Conservation (phyloP, 805 yeast genomes). For the Cyberlindnera veronae region DNA sequence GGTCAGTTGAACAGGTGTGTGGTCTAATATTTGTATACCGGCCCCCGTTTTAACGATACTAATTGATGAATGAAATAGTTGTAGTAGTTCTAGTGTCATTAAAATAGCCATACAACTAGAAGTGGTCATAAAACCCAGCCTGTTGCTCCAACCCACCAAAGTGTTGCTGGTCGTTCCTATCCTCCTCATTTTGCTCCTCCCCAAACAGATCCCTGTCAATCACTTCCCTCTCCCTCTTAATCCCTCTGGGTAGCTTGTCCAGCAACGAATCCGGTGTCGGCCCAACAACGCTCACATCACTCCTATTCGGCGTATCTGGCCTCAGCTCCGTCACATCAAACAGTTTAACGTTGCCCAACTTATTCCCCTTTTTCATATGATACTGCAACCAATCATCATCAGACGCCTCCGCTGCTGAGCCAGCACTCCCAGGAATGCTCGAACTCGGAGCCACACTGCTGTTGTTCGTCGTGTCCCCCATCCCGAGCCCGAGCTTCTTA, state of each 20-base stretch:
- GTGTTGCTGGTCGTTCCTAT: not conserved
- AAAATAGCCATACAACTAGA: no score
- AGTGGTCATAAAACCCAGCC: no score
- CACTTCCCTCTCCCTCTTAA: constrained; percentile 1
- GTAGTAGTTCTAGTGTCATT: no score
- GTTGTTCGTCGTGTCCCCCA: constrained; percentile 4
- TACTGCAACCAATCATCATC: constrained; percentile 37
- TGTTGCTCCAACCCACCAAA: no score
- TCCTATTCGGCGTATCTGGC: constrained; percentile 7
- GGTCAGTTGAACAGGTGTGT: no score
- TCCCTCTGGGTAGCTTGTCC: constrained; percentile 17
- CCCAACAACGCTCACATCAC: constrained; percentile 19
- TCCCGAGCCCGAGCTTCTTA: not conserved
- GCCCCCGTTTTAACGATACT: no score
- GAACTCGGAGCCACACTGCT: not conserved
- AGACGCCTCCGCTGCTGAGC: constrained; percentile 5
- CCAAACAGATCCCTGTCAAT: constrained; percentile 1
- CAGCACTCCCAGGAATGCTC: not conserved
- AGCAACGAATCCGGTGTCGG: constrained; percentile 16
- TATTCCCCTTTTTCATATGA: constrained; percentile 29
- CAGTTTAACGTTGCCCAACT: constrained; percentile 17
- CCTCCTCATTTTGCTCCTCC: not conserved
- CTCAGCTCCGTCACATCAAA: constrained; percentile 23
- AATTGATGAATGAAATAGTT: no score
- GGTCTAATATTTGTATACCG: no score